Evolutionary conservation across 2,329 filamentous ascomycete genomes (phyloP).

Genomic region (Sordariomycetes sp.): DNA sequence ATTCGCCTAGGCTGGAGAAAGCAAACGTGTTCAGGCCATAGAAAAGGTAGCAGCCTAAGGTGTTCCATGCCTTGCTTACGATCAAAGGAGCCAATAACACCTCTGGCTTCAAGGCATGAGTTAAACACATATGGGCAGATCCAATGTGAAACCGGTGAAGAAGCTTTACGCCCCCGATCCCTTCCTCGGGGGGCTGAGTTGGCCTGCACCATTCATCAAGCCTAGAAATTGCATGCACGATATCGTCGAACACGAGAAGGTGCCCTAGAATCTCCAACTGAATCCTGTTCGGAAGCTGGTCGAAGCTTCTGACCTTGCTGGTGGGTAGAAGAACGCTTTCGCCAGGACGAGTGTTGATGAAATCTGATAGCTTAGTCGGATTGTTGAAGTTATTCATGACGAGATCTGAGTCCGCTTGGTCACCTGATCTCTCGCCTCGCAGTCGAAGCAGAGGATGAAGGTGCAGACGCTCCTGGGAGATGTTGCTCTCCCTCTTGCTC

Average conservation of each 20-base stretch:
- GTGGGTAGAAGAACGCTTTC: not conserved
- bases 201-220: constrained; percentile 25
- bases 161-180: constrained; percentile 11
- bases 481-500: no score
- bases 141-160: constrained; percentile 30
- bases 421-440: not conserved
- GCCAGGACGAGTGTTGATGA: not conserved
- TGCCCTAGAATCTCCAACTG: constrained; percentile 25
- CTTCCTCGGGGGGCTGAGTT: constrained; percentile 5
- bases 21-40: constrained; percentile 40
- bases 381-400: no score
- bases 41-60: constrained; percentile 31
- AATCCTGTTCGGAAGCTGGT: constrained; percentile 15
- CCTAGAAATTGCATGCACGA: constrained; percentile 34
- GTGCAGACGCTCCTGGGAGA: not conserved
- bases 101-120: constrained; percentile 21
- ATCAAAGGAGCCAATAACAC: constrained; percentile 25
- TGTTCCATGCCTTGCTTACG: constrained; percentile 30
- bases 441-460: not conserved
- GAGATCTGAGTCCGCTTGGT: not conserved
- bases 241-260: constrained; percentile 21
- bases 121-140: constrained; percentile 18
- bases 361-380: no score
- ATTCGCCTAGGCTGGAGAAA: constrained; percentile 44
- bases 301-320: not conserved